Evolutionary conservation across 2,329 filamentous ascomycete species (phyloP).

Genomic region (Microcyclospora tardicrescens): DNA sequence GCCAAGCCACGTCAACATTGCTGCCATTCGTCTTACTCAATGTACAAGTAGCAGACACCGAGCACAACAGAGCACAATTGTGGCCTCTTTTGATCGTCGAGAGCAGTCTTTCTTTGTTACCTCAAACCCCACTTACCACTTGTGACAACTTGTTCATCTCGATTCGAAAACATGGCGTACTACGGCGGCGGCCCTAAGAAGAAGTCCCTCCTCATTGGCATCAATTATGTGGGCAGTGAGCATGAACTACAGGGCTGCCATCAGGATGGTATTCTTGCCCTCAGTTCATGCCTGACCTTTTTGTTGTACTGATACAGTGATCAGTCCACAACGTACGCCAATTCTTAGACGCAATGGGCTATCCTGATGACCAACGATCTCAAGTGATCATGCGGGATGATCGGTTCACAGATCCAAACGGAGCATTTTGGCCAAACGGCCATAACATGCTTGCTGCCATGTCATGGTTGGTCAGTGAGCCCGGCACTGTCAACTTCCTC

Average conservation of each 20-base stretch:
- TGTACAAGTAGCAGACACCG: neutral
- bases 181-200: constrained; percentile 5
- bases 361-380: constrained; percentile 27
- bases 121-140: too few species aligned
- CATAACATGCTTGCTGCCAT: constrained; percentile 37
- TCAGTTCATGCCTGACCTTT: neutral
- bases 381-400: constrained; percentile 36
- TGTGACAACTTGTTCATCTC: too few species aligned
- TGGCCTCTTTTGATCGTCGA: neutral
- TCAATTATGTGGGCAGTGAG: constrained; percentile 36
- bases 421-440: constrained; percentile 22
- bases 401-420: constrained; percentile 15
- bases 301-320: neutral
- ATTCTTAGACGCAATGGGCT: constrained; percentile 25
- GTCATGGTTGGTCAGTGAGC: constrained; percentile 43
- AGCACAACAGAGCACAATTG: neutral
- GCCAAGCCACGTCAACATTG: neutral
- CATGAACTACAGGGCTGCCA: constrained; percentile 37
- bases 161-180: constrained; percentile 1
- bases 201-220: constrained; percentile 42
- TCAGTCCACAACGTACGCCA: constrained; percentile 34
- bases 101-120: neutral
- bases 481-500: constrained; percentile 41
- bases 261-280: constrained; percentile 22
- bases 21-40: neutral